Percentiles rank a stretch among this genome's conserved stretches.
These are phyloP conservation scores for Wickerhamiella galacta DNA, from an alignment of 805 yeast genomes.

Conservation along the genomic window DNA sequence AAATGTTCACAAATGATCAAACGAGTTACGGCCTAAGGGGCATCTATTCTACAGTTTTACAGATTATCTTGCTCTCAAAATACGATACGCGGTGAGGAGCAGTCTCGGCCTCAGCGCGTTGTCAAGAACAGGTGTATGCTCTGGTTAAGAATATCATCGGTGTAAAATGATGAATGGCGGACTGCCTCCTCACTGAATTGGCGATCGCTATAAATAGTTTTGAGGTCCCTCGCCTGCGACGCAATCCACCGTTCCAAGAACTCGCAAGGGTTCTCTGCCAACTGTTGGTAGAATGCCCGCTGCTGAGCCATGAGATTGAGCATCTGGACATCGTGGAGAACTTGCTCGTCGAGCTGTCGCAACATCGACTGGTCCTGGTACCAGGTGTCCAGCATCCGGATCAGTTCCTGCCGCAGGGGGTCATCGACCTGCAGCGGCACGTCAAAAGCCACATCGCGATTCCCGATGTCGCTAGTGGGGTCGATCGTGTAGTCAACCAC, in stretches of 20 bases:
- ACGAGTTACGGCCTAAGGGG: too few species aligned
- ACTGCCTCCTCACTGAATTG: constrained; percentile 79
- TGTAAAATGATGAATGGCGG: constrained; percentile 68
- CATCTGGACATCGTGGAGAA: constrained; percentile 32
- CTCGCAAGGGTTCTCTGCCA: constrained; percentile 60
- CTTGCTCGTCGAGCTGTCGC: constrained; percentile 28
- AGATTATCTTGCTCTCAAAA: too few species aligned
- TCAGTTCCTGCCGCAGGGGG: constrained; percentile 21
- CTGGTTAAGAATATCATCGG: constrained; percentile 60
- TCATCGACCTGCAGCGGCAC: constrained; percentile 40
- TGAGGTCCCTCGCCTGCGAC: constrained; percentile 69
- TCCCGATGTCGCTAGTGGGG: constrained; percentile 58
- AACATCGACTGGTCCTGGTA: constrained; percentile 26
- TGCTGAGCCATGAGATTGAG: constrained; percentile 40
- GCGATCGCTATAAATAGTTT: constrained; percentile 76
- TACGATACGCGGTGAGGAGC: too few species aligned
- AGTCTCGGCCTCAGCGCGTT: constrained; percentile 4
- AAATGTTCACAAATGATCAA: too few species aligned
- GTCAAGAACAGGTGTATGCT: constrained; percentile 63
- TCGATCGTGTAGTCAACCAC: constrained; percentile 55
- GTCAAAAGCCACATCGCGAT: constrained; percentile 66
- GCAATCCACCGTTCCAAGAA: constrained; percentile 60
- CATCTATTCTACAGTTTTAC: too few species aligned
- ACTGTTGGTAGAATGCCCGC: constrained; percentile 58
- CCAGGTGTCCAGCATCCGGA: constrained; percentile 26